Conservation (phyloP, 208 protist species). For the Trypanosomatidae sp. region DNA sequence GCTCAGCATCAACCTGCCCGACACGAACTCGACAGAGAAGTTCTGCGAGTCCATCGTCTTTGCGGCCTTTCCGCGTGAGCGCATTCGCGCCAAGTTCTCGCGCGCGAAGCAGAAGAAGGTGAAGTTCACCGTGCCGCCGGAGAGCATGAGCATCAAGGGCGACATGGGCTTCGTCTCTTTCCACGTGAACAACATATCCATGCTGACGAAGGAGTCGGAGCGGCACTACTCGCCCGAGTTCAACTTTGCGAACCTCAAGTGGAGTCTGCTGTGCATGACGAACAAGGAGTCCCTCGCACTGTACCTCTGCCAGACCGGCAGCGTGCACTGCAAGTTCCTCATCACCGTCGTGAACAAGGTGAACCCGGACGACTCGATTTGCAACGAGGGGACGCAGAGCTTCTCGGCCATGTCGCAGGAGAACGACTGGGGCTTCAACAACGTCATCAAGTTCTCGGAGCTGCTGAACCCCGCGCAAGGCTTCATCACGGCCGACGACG, state of each 20-base stretch:
- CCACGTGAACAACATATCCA: constrained; percentile 86
- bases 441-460: constrained; percentile 84
- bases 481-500: constrained; percentile 64
- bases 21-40: constrained; percentile 88
- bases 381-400: constrained; percentile 90
- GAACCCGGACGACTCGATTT: constrained; percentile 87
- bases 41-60: constrained; percentile 90
- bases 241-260: constrained; percentile 83
- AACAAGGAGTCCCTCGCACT: constrained; percentile 88
- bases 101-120: constrained; percentile 80
- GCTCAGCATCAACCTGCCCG: constrained; percentile 64
- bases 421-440: constrained; percentile 94
- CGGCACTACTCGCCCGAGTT: constrained; percentile 92
- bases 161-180: constrained; percentile 93
- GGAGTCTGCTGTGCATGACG: constrained; percentile 90
- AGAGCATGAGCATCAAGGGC: constrained; percentile 72
- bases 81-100: constrained; percentile 69
- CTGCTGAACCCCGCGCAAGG: constrained; percentile 76
- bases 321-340: constrained; percentile 91
- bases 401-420: constrained; percentile 85
- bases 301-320: constrained; percentile 91
- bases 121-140: constrained; percentile 74
- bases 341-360: constrained; percentile 88
- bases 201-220: constrained; percentile 83
- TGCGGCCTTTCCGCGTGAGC: constrained; percentile 84